These are phyloP conservation scores for Nakazawaea ishiwadae DNA, from an alignment of 805 yeast genomes.

Conservation along the genomic window DNA sequence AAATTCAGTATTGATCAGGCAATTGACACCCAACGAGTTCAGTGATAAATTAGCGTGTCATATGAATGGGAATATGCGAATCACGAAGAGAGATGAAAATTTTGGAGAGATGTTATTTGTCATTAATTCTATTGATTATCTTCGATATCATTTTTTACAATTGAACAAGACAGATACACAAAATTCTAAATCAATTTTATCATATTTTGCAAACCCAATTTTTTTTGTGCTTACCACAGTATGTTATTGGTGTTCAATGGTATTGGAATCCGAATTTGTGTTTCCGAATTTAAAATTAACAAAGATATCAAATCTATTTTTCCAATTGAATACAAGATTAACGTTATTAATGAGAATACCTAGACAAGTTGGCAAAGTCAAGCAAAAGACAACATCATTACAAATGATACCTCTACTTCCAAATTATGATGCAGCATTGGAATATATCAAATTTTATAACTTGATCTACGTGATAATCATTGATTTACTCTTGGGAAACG, in stretches of 20 bases:
- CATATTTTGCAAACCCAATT: constrained; percentile 17
- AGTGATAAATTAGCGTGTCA: constrained; percentile 12
- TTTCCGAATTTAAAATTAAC: constrained; percentile 23
- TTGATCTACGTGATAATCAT: constrained; percentile 83
- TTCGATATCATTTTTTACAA: constrained; percentile 4
- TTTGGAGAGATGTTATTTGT: constrained; percentile 12
- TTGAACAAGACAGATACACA: constrained; percentile 21
- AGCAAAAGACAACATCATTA: constrained; percentile 23
- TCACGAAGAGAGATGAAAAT: background rate
- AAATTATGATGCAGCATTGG: constrained; percentile 35
- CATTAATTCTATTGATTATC: constrained; percentile 10
- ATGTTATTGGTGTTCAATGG: constrained; percentile 18
- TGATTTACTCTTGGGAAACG: constrained; percentile 72
- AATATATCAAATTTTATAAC: constrained; percentile 78
- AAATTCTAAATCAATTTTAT: constrained; percentile 19
- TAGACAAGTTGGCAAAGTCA: constrained; percentile 60
- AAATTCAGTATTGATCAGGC: constrained; percentile 38
- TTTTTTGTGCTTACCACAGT: constrained; percentile 15
- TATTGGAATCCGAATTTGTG: constrained; percentile 27
- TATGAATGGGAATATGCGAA: constrained; percentile 10
- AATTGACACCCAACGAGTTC: constrained; percentile 26
- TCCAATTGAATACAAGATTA: constrained; percentile 74
- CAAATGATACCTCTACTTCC: constrained; percentile 36
- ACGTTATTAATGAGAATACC: constrained; percentile 79
- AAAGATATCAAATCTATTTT: constrained; percentile 56